Percentiles rank a stretch among this genome's conserved stretches.
phyloP scores from a whole-genome alignment of 805 yeast genomes.

The Cyberlindnera nakhonratchasimensis region DNA sequence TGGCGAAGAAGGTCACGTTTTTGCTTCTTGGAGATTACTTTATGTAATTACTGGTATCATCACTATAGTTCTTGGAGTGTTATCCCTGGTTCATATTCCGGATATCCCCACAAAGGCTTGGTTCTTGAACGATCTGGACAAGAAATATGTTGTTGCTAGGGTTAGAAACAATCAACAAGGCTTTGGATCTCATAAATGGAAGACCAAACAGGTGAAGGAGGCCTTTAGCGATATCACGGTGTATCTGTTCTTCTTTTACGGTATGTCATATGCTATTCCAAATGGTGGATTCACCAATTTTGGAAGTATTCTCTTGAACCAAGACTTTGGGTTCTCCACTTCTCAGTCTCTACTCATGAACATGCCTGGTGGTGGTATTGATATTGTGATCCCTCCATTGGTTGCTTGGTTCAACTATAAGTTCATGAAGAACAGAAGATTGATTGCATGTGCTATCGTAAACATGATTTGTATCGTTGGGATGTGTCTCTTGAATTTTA shows the following conservation, averaged over 20 bases:
- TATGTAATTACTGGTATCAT: conserved; percentile 59
- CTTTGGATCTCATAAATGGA: conserved; percentile 52
- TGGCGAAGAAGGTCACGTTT: conserved; percentile 32
- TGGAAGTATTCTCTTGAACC: conserved; percentile 17
- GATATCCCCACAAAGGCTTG: conserved; percentile 51
- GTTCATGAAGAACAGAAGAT: conserved; percentile 7
- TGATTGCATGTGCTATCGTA: conserved; percentile 7
- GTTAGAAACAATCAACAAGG: conserved; percentile 55
- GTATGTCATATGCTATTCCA: conserved; percentile 42
- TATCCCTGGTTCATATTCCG: conserved; percentile 49
- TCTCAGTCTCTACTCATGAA: conserved; percentile 24
- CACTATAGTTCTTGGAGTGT: conserved; percentile 49
- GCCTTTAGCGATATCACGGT: conserved; percentile 47
- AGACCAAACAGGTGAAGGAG: conserved; percentile 50
- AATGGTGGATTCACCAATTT: conserved; percentile 45
- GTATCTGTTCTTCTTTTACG: conserved; percentile 43
- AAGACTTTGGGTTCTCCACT: conserved; percentile 17
- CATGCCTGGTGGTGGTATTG: conserved; percentile 31
- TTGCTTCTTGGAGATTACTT: conserved; percentile 57
- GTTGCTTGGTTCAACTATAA: conserved; percentile 11
- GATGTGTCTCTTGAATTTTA: conserved; percentile 15
- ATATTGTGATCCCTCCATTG: conserved; percentile 30
- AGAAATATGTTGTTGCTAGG: conserved; percentile 44
- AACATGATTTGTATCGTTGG: conserved; percentile 9
- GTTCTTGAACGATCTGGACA: conserved; percentile 44